Conservation (phyloP, 352 stramenopile genomes). For the Globisporangium viniferum region DNA sequence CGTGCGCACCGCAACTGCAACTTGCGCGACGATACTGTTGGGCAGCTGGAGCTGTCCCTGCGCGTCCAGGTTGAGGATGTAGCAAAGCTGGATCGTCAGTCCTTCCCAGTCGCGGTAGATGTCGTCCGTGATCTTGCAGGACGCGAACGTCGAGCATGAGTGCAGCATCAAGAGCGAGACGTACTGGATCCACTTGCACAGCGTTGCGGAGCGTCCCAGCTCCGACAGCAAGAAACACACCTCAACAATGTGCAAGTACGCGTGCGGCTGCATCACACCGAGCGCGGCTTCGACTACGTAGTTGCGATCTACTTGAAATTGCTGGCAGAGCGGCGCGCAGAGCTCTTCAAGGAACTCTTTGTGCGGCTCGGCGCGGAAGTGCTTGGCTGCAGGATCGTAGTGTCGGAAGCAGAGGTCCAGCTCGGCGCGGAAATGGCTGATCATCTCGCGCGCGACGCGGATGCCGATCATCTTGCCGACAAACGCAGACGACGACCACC, state of each 20-base stretch:
- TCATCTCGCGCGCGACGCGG: constrained; percentile 81
- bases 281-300: constrained; percentile 80
- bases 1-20: constrained; percentile 67
- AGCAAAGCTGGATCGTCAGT: constrained; percentile 79
- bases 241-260: constrained; percentile 80
- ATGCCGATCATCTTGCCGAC: constrained; percentile 87
- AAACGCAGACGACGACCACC: constrained; percentile 82
- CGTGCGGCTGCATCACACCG: constrained; percentile 76
- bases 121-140: constrained; percentile 67
- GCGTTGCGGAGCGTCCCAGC: constrained; percentile 40
- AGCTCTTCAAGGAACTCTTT: constrained; percentile 69
- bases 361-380: constrained; percentile 35
- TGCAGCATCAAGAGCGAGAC: constrained; percentile 78
- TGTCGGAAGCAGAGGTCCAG: constrained; percentile 47
- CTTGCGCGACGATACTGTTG: constrained; percentile 44
- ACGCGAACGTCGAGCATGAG: constrained; percentile 75
- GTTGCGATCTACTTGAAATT: constrained; percentile 76
- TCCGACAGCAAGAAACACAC: constrained; percentile 77
- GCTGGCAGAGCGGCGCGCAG: constrained; percentile 64
- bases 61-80: constrained; percentile 65
- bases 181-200: constrained; percentile 83
- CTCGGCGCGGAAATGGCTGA: constrained; percentile 72
- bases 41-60: constrained; percentile 55
- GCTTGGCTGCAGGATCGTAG: constrained; percentile 23
- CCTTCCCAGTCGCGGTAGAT: constrained; percentile 83